A percentile compares a stretch with the other conserved stretches of the same genome.
Conservation (phyloP, 75 land plant species). For the Ceratopteris richardii region DNA sequence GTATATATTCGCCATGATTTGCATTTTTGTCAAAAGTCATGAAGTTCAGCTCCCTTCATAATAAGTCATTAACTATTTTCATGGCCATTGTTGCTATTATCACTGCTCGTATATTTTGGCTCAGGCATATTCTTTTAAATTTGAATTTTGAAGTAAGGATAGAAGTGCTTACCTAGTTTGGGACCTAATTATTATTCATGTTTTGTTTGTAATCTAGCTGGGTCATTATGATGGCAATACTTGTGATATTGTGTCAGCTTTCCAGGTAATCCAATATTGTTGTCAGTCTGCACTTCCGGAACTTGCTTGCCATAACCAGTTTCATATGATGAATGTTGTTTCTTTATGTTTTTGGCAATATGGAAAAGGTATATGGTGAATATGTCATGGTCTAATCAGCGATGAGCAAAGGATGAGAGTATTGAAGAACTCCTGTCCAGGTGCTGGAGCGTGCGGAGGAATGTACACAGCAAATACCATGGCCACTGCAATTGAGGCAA, state of each 20-base stretch:
- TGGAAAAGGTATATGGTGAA: constrained; percentile 68
- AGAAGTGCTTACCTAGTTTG: too few species aligned
- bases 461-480: constrained; percentile 99
- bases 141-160: too few species aligned
- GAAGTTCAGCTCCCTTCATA: too few species aligned
- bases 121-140: too few species aligned
- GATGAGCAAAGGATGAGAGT: constrained; percentile 78
- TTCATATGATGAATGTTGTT: background rate
- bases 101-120: too few species aligned
- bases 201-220: constrained; percentile 50
- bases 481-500: constrained; percentile 94
- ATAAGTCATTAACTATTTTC: too few species aligned
- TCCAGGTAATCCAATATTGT: constrained; percentile 52
- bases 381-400: constrained; percentile 73
- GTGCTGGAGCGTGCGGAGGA: constrained; percentile 99
- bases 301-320: too few species aligned
- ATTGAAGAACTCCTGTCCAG: constrained; percentile 89
- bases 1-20: too few species aligned
- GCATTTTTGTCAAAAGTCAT: too few species aligned
- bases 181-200: background rate
- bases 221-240: constrained; percentile 68
- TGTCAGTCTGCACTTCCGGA: too few species aligned
- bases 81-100: too few species aligned
- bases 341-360: background rate
- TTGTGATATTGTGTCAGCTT: constrained; percentile 83